These are phyloP conservation scores for Neckera pumila DNA, from an alignment of 225 moss, liverwort and hornwort genomes.

Conservation along the genomic window DNA sequence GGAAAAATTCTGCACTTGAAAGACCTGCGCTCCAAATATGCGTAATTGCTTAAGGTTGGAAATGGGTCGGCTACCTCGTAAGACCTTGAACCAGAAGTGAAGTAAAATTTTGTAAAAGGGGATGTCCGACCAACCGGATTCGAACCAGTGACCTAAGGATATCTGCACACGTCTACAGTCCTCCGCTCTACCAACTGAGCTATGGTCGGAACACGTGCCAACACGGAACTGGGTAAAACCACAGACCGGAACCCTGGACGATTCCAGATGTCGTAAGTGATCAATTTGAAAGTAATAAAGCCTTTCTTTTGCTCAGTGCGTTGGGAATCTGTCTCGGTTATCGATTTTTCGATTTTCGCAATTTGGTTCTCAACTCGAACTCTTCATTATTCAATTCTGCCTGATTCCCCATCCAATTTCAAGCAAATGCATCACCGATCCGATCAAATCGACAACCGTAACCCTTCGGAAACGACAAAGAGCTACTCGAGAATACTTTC, in stretches of 20 bases:
- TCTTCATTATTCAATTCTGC: no score
- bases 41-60: no score
- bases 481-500: neutral
- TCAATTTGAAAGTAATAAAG: accelerated
- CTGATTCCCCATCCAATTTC: neutral
- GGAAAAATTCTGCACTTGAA: no score
- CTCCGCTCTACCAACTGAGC: constrained; percentile 97
- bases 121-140: constrained; percentile 56
- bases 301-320: accelerated
- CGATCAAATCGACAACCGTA: neutral
- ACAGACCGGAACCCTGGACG: accelerated
- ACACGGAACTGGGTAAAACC: accelerated
- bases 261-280: accelerated
- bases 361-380: neutral
- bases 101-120: neutral
- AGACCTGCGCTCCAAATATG: no score
- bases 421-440: neutral
- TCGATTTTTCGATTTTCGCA: neutral
- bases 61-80: no score
- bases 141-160: constrained; percentile 87
- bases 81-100: neutral
- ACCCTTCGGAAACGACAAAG: neutral
- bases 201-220: constrained; percentile 20
- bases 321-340: neutral
- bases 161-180: constrained; percentile 44